phyloP scores from a whole-genome alignment of 805 yeast species.

The Blastobotrys attinorum region DNA sequence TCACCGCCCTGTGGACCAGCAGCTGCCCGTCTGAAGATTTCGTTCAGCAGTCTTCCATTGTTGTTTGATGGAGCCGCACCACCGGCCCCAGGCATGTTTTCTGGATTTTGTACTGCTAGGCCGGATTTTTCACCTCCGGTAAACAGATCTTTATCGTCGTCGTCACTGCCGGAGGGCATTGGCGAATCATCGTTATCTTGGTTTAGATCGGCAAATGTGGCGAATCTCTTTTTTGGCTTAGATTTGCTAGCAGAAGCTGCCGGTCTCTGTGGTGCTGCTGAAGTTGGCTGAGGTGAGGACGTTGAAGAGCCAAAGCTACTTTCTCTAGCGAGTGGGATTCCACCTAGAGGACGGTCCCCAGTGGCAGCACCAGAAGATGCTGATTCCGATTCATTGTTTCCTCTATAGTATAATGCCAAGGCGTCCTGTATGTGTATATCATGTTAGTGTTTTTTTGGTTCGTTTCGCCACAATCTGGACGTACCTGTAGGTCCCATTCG shows the following conservation, averaged over 20 bases:
- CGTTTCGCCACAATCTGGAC: slow-evolving; percentile 6
- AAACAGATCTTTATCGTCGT: slow-evolving; percentile 36
- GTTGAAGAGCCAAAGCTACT: too few species aligned
- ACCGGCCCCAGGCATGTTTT: slow-evolving; percentile 19
- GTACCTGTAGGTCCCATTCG: slow-evolving; percentile 26
- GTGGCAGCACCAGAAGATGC: not conserved
- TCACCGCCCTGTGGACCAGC: slow-evolving; percentile 6
- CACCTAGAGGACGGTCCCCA: not conserved
- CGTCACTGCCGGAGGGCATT: slow-evolving; percentile 25
- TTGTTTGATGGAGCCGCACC: not conserved
- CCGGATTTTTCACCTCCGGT: slow-evolving; percentile 68
- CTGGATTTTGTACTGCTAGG: slow-evolving; percentile 68
- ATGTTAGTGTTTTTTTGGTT: not conserved
- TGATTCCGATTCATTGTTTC: slow-evolving; percentile 5
- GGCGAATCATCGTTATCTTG: slow-evolving; percentile 24
- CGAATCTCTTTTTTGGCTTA: slow-evolving; percentile 16
- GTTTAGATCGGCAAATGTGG: slow-evolving; percentile 27
- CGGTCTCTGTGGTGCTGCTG: too few species aligned
- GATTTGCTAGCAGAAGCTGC: slow-evolving; percentile 1
- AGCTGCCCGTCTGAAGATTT: slow-evolving; percentile 30
- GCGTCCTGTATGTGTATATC: not conserved
- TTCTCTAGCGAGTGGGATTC: not conserved
- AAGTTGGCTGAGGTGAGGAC: too few species aligned
- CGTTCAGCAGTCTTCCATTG: slow-evolving; percentile 24
- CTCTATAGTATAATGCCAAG: slow-evolving; percentile 2